Evolutionary conservation across 192 early-diverging fungal species (phyloP).

Genomic region (Thoreauomyces humboldtii): DNA sequence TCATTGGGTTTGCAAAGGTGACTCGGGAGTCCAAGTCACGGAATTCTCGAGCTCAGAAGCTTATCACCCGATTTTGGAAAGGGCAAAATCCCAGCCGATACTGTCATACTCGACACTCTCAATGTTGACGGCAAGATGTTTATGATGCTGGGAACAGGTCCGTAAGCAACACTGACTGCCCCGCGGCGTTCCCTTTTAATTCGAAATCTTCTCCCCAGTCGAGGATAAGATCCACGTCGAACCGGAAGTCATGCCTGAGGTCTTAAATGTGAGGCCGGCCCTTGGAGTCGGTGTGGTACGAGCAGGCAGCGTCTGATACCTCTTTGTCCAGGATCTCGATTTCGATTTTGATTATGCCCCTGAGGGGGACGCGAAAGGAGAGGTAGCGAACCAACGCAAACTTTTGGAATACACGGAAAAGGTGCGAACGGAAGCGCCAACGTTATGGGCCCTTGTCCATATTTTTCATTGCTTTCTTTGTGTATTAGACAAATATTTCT

Average conservation of each 20-base stretch:
- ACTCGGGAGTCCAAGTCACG: no score
- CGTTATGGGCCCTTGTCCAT: background rate
- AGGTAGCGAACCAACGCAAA: conserved; percentile 43
- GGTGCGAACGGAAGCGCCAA: conserved; percentile 26
- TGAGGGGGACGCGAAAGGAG: conserved; percentile 38
- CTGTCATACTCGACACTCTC: background rate
- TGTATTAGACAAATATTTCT: conserved; percentile 53
- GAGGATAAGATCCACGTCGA: conserved; percentile 56
- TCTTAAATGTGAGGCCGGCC: conserved; percentile 39
- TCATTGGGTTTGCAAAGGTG: conserved; percentile 71
- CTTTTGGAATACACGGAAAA: conserved; percentile 44
- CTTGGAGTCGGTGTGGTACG: background rate
- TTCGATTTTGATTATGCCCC: conserved; percentile 49
- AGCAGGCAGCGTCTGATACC: background rate
- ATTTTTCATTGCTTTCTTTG: no score
- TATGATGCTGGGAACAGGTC: conserved; percentile 51
- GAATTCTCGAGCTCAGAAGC: no score
- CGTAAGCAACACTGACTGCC: background rate
- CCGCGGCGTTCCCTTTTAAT: background rate
- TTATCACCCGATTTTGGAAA: no score
- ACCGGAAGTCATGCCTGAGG: conserved; percentile 47
- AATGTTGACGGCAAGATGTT: conserved; percentile 14
- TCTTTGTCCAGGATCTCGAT: conserved; percentile 41
- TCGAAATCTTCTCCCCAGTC: conserved; percentile 5
- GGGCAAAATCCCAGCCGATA: conserved; percentile 57